Base-by-base conservation (phyloP, 2,329 filamentous ascomycete species). In the Scopulariopsis brevicaulis region DNA sequence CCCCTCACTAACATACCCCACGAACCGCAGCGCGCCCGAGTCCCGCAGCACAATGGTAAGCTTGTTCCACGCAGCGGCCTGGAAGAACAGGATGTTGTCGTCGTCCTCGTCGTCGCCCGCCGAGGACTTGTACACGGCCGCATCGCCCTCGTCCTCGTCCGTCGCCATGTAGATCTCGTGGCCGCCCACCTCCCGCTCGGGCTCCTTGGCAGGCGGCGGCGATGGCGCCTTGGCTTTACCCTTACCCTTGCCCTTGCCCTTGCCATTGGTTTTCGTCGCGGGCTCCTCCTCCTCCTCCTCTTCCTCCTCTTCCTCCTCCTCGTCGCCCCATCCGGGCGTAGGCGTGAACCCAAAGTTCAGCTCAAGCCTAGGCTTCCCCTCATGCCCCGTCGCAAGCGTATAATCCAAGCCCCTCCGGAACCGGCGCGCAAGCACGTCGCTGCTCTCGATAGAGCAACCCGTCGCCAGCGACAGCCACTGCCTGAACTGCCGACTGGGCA, bases 91-190 rank as follows among this genome's bases (percentile, higher is more conserved):
- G 62, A 84, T 83, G 69, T 83, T 84, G 72, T 84, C 81, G 54
- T 96, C 92, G 57, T 95, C 93, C 53, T 96, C 92, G 57, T 95
- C 93, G 54, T 96, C 92, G 57, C 95, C 93, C 48, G 83, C 80
- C 56, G 81, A 80, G 1, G 87, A 81, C 69, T 87, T 86, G 78
- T 99, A 99, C 55, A 99, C 81, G 10, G 94, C 94, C 1, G 93
- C 92, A 69, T 95, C 80, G 24, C 84, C 80, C 48, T 77, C 75
- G 24, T 86, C 86, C 46, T 91, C 88, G 55, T 92, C 89, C 56
- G 87, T 89, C 0, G 90, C 92, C 91, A 96, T 96, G 78, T 96
- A 96, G 60, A 96, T 88, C 67, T 92, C 87, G 68, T 90, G 87
- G 35, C 89, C 89, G 58, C 89, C 89, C 1, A 89, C 83, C 56